phyloP scores from a whole-genome alignment of 106 monocot species.

The Acorus gramineus region DNA sequence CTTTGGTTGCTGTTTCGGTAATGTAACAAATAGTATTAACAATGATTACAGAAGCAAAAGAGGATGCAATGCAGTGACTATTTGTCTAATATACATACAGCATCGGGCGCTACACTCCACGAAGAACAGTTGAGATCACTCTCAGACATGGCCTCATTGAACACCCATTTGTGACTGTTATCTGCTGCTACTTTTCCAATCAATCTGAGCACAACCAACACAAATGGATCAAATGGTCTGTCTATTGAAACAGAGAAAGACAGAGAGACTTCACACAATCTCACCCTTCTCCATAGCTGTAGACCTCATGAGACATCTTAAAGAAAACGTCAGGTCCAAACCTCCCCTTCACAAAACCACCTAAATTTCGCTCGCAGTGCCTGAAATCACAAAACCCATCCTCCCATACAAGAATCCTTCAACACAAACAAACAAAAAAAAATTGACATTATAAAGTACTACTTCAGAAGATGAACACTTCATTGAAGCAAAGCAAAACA shows the following conservation, averaged over 20 bases:
- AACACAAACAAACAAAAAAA: too few species aligned
- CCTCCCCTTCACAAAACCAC: background rate
- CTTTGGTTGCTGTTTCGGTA: background rate
- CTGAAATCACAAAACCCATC: constrained; percentile 7
- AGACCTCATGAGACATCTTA: background rate
- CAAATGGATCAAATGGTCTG: too few species aligned
- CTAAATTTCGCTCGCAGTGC: background rate
- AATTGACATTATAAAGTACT: too few species aligned
- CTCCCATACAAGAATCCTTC: constrained; percentile 7
- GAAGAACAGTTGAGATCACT: constrained; percentile 1
- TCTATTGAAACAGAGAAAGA: too few species aligned
- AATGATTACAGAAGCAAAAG: background rate
- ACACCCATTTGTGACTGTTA: constrained; percentile 4
- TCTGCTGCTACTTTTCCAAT: constrained; percentile 7
- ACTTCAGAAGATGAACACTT: too few species aligned
- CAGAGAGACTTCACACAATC: too few species aligned
- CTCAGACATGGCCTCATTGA: background rate
- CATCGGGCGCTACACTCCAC: background rate
- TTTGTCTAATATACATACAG: background rate
- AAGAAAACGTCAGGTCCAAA: background rate
- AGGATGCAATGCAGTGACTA: background rate
- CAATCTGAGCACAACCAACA: background rate
- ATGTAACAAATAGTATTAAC: background rate
- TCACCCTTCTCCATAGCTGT: too few species aligned
- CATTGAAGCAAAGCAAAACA: too few species aligned